Evolutionary conservation across 2,329 filamentous ascomycete genomes (phyloP).

Genomic region (Chaetomium sp.): DNA sequence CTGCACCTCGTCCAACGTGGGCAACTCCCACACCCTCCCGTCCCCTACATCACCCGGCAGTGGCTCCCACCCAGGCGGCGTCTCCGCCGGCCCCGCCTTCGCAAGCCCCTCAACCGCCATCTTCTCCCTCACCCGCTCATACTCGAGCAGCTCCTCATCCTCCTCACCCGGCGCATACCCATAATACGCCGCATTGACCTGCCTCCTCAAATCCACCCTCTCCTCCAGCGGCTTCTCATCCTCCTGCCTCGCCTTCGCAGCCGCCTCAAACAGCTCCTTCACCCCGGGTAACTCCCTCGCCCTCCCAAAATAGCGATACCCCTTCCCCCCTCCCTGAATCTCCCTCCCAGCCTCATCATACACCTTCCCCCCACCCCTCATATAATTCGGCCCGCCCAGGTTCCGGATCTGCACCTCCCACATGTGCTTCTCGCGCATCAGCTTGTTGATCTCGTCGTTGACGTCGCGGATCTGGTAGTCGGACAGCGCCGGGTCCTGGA

Average conservation of each 20-base stretch:
- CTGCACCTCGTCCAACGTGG: conserved; percentile 89
- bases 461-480: conserved; percentile 97
- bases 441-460: conserved; percentile 99
- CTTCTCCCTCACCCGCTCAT: conserved; percentile 81
- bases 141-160: conserved; percentile 75
- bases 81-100: conserved; percentile 47
- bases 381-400: conserved; percentile 96
- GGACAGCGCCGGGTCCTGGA: conserved; percentile 87
- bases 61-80: conserved; percentile 75
- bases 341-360: conserved; percentile 75
- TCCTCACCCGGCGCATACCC: conserved; percentile 93
- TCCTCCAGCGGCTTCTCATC: conserved; percentile 66
- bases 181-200: conserved; percentile 93
- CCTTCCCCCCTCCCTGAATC: conserved; percentile 76
- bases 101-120: conserved; percentile 74
- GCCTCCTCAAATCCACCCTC: conserved; percentile 68
- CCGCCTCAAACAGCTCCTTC: conserved; percentile 91
- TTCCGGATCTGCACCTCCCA: conserved; percentile 98
- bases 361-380: conserved; percentile 70
- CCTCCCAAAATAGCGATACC: conserved; percentile 91
- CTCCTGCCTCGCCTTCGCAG: conserved; percentile 62
- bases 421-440: conserved; percentile 98
- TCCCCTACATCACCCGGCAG: conserved; percentile 86
- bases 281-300: conserved; percentile 90
- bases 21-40: conserved; percentile 78